Conservation (phyloP, 306 rosid genomes). For the Quercus engelmannii region DNA sequence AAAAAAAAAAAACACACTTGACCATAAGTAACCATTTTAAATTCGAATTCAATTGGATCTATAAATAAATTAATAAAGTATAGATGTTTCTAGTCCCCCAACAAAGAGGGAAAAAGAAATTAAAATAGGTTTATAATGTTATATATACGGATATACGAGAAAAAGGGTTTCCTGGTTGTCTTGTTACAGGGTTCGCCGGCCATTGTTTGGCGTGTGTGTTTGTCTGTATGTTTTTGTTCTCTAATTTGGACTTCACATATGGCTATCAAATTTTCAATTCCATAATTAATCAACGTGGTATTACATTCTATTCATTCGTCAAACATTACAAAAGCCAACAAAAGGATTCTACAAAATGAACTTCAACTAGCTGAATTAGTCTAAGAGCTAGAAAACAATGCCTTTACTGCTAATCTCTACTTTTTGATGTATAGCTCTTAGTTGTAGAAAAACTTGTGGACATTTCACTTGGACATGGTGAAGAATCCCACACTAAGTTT, state of each 20-base stretch:
- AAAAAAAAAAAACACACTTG: too few species aligned
- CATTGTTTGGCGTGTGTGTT: too few species aligned
- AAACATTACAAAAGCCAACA: neutral
- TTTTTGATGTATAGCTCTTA: constrained; percentile 40
- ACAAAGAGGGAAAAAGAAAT: too few species aligned
- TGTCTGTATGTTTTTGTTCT: neutral
- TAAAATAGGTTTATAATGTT: too few species aligned
- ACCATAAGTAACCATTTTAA: too few species aligned
- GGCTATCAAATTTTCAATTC: neutral
- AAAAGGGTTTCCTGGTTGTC: too few species aligned
- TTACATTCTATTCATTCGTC: neutral
- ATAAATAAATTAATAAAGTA: too few species aligned
- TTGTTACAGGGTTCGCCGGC: too few species aligned
- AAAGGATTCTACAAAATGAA: neutral
- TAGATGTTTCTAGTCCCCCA: too few species aligned
- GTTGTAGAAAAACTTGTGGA: constrained; percentile 50
- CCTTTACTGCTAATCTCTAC: constrained; percentile 20
- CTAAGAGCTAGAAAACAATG: constrained; percentile 30
- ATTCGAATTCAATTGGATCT: too few species aligned
- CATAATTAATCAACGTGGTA: too few species aligned
- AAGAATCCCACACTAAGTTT: constrained; percentile 66
- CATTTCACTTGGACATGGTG: constrained; percentile 63
- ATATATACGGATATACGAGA: too few species aligned
- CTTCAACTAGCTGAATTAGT: neutral
- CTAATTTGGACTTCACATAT: neutral